Evolutionary conservation across 768 basidiomycete species (phyloP).

Genomic region (Tulasnella sp.): DNA sequence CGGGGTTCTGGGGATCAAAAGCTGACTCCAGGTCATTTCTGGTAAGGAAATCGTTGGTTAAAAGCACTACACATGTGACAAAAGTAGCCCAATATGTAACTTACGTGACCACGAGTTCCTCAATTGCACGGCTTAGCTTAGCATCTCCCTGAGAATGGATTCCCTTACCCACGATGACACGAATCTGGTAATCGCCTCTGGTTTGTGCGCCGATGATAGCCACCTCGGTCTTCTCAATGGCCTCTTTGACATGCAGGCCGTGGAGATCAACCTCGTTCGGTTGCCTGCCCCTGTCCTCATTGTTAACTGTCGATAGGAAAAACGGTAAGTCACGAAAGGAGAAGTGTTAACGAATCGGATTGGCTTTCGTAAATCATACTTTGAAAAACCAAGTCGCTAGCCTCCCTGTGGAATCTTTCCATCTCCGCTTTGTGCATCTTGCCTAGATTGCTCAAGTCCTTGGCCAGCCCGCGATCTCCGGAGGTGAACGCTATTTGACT

Average conservation of each 20-base stretch:
- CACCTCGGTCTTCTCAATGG: conserved; percentile 59
- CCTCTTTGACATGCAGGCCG: conserved; percentile 89
- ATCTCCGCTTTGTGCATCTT: conserved; percentile 69
- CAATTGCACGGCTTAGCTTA: conserved; percentile 88
- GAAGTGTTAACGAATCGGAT: background rate
- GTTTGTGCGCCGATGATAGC: conserved; percentile 58
- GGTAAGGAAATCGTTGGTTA: conserved; percentile 22
- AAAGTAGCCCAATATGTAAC: conserved; percentile 6
- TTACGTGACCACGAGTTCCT: conserved; percentile 78
- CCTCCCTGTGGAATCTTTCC: conserved; percentile 68
- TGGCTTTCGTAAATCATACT: conserved; percentile 77
- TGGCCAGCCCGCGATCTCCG: conserved; percentile 68
- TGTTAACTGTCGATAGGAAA: conserved; percentile 51
- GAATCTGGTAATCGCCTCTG: conserved; percentile 52
- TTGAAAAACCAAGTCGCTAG: conserved; percentile 78
- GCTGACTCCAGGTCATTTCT: conserved; percentile 74
- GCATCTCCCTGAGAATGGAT: conserved; percentile 67
- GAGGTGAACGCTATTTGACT: conserved; percentile 65
- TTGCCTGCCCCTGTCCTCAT: conserved; percentile 66
- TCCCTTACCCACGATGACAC: conserved; percentile 71
- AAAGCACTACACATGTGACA: background rate
- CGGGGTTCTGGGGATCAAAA: conserved; percentile 69
- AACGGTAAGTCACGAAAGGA: background rate
- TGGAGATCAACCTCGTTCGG: conserved; percentile 80
- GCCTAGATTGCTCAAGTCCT: conserved; percentile 69